phyloP scores from a whole-genome alignment of 176 grass and related monocot species.

The Avena eriantha region DNA sequence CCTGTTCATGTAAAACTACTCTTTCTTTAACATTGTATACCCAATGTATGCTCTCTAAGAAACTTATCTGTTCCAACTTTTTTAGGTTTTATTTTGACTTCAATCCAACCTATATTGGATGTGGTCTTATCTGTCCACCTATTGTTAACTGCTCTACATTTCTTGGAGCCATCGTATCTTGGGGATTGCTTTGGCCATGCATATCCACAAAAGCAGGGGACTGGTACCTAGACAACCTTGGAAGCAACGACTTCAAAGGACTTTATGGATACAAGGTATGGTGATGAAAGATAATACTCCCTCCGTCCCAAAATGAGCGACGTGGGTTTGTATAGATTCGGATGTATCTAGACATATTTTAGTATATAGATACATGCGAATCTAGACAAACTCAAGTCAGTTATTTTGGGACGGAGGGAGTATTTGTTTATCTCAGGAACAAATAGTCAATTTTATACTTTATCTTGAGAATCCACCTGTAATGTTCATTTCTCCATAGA shows the following conservation, averaged over 20 bases:
- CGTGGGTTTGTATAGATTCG: too few relatives aligned
- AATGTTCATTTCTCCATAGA: neutral
- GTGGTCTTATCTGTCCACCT: conserved; percentile 84
- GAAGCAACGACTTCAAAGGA: conserved; percentile 86
- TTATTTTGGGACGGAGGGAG: too few relatives aligned
- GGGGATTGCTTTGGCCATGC: conserved; percentile 89
- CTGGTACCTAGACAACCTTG: conserved; percentile 86
- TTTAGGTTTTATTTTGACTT: conserved; percentile 95
- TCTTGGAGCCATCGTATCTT: conserved; percentile 85
- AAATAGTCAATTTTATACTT: neutral
- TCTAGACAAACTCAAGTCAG: too few relatives aligned
- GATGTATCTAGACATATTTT: too few relatives aligned
- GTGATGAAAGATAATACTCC: neutral
- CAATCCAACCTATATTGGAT: conserved; percentile 86
- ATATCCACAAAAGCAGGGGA: conserved; percentile 74
- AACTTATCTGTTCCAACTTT: conserved; percentile 7
- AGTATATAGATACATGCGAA: too few relatives aligned
- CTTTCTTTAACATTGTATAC: neutral
- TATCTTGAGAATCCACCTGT: neutral
- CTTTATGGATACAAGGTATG: conserved; percentile 91
- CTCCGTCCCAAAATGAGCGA: too few relatives aligned
- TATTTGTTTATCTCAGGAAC: too few relatives aligned
- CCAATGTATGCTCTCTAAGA: neutral
- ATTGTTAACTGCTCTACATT: conserved; percentile 90
- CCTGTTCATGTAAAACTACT: neutral